Percentiles rank a stretch among this genome's conserved stretches.
Conservation (phyloP, 2,329 filamentous ascomycete species). For the Aspergillus fijiensis region DNA sequence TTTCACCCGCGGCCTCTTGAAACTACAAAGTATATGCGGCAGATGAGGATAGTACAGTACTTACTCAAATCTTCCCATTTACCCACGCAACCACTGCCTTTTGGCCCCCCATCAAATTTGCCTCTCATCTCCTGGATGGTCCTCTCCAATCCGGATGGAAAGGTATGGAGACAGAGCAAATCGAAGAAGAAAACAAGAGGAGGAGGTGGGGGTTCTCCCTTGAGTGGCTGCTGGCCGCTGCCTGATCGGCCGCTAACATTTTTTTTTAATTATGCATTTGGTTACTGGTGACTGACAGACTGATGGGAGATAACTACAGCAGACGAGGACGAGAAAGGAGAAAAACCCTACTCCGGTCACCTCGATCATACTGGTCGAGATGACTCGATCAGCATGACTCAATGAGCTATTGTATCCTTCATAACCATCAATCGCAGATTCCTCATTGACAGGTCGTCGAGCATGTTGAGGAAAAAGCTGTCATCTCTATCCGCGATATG, state of each 20-base stretch:
- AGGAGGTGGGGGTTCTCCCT: constrained; percentile 12
- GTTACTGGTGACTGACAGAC: neutral
- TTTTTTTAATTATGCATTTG: neutral
- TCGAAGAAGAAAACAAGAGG: constrained; percentile 9
- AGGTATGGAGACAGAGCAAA: neutral
- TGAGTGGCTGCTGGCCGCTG: constrained; percentile 18
- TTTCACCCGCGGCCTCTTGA: neutral
- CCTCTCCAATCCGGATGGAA: neutral
- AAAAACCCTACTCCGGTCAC: neutral
- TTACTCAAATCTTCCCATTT: too few species aligned
- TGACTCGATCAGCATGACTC: neutral
- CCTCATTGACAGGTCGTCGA: neutral
- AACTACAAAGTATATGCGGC: too few species aligned
- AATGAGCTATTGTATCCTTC: neutral
- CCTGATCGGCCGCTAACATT: constrained; percentile 21
- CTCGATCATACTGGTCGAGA: neutral
- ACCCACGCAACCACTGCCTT: neutral
- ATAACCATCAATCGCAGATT: too few species aligned
- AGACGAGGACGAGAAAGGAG: neutral
- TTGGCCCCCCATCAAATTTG: neutral
- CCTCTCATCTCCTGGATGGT: neutral
- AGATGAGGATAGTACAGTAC: too few species aligned
- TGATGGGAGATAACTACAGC: neutral
- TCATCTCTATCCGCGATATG: neutral
- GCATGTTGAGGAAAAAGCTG: neutral